These are phyloP conservation scores for Monosporascus sp. DNA, from an alignment of 2,329 filamentous ascomycete species.

Conservation along the genomic window DNA sequence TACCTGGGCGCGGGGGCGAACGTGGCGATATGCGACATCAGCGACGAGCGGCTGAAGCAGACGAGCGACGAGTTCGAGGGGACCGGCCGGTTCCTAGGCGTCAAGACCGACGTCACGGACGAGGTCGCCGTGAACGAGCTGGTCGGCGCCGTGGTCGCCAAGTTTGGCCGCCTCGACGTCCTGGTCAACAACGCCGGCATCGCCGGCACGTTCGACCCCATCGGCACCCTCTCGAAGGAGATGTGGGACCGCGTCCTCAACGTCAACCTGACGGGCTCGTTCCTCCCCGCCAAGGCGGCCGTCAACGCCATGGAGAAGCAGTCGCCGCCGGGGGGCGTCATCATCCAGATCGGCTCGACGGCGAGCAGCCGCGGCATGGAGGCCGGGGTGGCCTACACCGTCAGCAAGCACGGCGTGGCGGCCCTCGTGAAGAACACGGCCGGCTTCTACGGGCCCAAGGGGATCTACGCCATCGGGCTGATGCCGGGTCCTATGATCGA, in stretches of 20 bases:
- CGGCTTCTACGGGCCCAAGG: conserved; percentile 47
- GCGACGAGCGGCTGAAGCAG: conserved; percentile 11
- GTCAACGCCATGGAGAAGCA: conserved; percentile 42
- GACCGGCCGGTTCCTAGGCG: conserved; percentile 19
- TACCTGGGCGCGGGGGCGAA: conserved; percentile 27
- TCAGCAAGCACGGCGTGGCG: conserved; percentile 48
- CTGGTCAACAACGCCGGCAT: conserved; percentile 55
- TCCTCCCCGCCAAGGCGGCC: conserved; percentile 45
- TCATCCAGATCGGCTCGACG: conserved; percentile 21
- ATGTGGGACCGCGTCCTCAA: conserved; percentile 50
- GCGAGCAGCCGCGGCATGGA: conserved; percentile 10
- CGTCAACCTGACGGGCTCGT: conserved; percentile 52
- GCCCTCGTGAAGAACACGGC: conserved; percentile 55
- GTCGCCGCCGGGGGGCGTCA: conserved; percentile 17
- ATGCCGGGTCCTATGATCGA: conserved; percentile 46
- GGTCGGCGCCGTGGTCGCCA: conserved; percentile 14
- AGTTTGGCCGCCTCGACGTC: conserved; percentile 48
- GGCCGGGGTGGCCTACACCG: conserved; percentile 45
- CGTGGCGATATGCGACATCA: conserved; percentile 29
- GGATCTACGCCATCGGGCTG: conserved; percentile 47
- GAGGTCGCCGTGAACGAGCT: conserved; percentile 26
- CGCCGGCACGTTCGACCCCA: conserved; percentile 51
- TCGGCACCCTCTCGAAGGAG: conserved; percentile 38
- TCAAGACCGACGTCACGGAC: conserved; percentile 26
- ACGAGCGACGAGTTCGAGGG: conserved; percentile 8